Percentiles rank a stretch among this genome's conserved stretches.
Evolutionary conservation across 768 basidiomycete species (phyloP).

Genomic region (Auriscalpium vulgare): DNA sequence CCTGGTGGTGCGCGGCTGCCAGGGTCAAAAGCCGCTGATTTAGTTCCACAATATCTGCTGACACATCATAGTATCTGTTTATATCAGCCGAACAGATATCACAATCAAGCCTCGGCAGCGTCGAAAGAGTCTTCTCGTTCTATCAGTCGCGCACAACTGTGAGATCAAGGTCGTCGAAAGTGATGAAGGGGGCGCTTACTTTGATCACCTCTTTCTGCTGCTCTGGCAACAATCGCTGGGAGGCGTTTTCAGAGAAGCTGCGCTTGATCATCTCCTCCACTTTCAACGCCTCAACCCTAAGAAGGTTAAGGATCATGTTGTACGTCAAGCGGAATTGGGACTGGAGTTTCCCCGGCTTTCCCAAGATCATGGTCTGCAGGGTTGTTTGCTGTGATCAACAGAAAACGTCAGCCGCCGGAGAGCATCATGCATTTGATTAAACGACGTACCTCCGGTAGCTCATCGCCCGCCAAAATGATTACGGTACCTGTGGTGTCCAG

Average conservation of each 20-base stretch:
- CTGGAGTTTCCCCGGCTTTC: constrained; percentile 80
- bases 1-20: constrained; percentile 52
- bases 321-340: constrained; percentile 98
- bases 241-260: constrained; percentile 96
- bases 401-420: not conserved
- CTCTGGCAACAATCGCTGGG: constrained; percentile 86
- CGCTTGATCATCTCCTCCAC: constrained; percentile 99
- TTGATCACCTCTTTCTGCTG: constrained; percentile 84
- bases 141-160: constrained; percentile 21
- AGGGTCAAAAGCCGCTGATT: constrained; percentile 59
- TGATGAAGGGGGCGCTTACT: constrained; percentile 31
- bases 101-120: constrained; percentile 60
- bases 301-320: constrained; percentile 97
- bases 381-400: constrained; percentile 51
- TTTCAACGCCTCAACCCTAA: constrained; percentile 89
- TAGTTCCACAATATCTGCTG: constrained; percentile 47
- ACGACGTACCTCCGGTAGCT: constrained; percentile 70
- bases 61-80: constrained; percentile 65
- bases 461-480: constrained; percentile 77
- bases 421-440: not conserved
- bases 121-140: constrained; percentile 64
- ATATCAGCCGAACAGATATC: constrained; percentile 67
- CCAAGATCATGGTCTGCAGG: constrained; percentile 83
- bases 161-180: not conserved
- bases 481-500: constrained; percentile 94